These are phyloP conservation scores for Tetrastigma voinierianum DNA, from an alignment of 164 flowering plant species.

Conservation along the genomic window DNA sequence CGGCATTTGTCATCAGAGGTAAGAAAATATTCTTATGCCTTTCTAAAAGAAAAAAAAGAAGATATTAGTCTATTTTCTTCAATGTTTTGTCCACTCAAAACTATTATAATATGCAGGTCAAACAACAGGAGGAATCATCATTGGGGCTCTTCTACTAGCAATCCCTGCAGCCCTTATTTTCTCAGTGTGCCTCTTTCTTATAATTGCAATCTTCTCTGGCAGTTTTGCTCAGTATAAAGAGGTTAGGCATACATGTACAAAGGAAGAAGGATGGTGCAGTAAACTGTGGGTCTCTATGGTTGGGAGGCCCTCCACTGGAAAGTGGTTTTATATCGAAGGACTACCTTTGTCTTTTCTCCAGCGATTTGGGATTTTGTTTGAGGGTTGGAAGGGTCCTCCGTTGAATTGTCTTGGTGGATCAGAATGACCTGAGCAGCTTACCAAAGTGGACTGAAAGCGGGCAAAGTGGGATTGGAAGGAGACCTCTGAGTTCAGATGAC, in stretches of 20 bases:
- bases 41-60: no score
- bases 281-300: slow-evolving; percentile 28
- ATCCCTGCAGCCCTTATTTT: slow-evolving; percentile 50
- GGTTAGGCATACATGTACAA: slow-evolving; percentile 16
- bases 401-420: slow-evolving; percentile 26
- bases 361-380: slow-evolving; percentile 53
- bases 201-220: slow-evolving; percentile 37
- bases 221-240: slow-evolving; percentile 49
- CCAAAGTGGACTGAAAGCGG: slow-evolving; percentile 39
- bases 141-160: slow-evolving; percentile 45
- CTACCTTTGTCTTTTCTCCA: slow-evolving; percentile 41
- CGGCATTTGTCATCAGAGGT: slow-evolving; percentile 62
- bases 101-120: slow-evolving; percentile 32
- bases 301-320: slow-evolving; percentile 42
- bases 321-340: slow-evolving; percentile 52
- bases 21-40: neutral
- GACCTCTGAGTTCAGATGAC: slow-evolving; percentile 36
- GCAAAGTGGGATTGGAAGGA: slow-evolving; percentile 51
- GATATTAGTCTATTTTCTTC: neutral
- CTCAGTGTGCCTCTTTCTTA: slow-evolving; percentile 42
- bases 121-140: slow-evolving; percentile 46
- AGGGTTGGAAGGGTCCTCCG: slow-evolving; percentile 52
- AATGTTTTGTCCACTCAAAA: neutral
- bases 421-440: slow-evolving; percentile 29
- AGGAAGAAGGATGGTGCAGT: slow-evolving; percentile 26